These are phyloP conservation scores for Neocallimastix lanati DNA, from an alignment of 192 early-diverging fungal species.

Conservation along the genomic window DNA sequence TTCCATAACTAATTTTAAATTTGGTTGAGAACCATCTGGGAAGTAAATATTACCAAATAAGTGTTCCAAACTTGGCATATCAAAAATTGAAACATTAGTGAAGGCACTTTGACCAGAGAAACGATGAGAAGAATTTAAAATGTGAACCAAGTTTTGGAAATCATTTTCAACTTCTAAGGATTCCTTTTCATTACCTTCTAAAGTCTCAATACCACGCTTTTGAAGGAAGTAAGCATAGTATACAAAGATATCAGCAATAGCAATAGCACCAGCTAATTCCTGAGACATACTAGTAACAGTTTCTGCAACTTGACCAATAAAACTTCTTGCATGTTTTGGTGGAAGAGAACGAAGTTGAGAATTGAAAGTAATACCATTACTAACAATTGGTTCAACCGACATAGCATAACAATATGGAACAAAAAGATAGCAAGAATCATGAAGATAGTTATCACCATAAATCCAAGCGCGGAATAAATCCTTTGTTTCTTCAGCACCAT, in stretches of 20 bases:
- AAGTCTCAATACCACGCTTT: not conserved
- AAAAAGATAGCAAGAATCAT: not conserved
- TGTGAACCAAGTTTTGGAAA: not conserved
- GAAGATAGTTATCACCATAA: not conserved
- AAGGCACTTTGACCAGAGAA: not conserved
- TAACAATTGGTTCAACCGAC: not conserved
- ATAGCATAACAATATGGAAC: not conserved
- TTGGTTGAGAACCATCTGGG: not conserved
- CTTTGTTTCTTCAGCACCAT: not conserved
- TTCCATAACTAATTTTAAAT: not conserved
- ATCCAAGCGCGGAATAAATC: not conserved
- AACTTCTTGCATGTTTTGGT: not conserved
- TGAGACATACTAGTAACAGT: not conserved
- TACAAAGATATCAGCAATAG: not conserved
- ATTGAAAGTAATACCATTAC: not conserved
- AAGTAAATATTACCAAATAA: not conserved
- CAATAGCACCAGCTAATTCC: not conserved
- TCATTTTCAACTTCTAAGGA: not conserved
- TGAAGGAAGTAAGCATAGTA: not conserved
- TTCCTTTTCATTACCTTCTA: not conserved
- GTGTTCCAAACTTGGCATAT: not conserved
- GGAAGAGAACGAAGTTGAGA: not conserved
- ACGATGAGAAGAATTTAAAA: not conserved
- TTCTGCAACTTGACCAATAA: not conserved
- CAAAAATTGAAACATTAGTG: not conserved